Evolutionary conservation across 2,329 filamentous ascomycete species (phyloP), one percentile per base, ranked within the genome.

Genomic region (Periconia digitata): DNA sequence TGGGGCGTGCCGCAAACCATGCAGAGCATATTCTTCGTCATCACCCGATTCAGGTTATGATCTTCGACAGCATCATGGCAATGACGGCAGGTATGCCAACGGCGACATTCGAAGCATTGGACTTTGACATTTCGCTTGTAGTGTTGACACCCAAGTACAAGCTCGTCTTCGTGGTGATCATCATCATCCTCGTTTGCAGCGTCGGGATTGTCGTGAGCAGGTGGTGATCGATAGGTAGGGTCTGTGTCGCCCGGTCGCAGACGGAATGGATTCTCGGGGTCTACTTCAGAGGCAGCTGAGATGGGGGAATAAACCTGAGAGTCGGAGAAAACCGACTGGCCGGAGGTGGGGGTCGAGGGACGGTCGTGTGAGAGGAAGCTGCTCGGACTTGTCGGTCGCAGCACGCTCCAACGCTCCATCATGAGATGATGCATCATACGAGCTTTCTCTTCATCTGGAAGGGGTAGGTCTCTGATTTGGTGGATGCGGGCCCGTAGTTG

Each of bases 121-220:
- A 97, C 76, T 71, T 97, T 97, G 60, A 99, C 90, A 61, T 97
- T 97, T 55, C 94, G 85, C 65, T 89, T 90, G 71, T 99, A 99
- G 72, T 99, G 94, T 61, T 86, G 79, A 69, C 94, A 99, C 0
- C 94, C 94, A 5, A 96, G 76, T 18, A 62, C 54, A 1, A 66
- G 55, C 15, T 66, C 61, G 2, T 76, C 73, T 35, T 79, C 77
- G 12, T 78, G 78, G 6, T 73, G 69, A 24, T 81, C 77, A 34
- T 79, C 65, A 55, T 81, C 66, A 37, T 78, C 77, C 4, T 74
- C 72, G 23, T 70, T 65, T n/a, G 66, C 58, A 40, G 73, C 73
- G 24, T 80, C 76, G 24, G 42, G 13, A 15, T 21, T 22, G 15
- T 40, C 49, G 22, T 61, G 44, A 15, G 55, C 29, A 29, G 52